Conservation (phyloP, 305 asterid genomes). For the Salvia sclarea region DNA sequence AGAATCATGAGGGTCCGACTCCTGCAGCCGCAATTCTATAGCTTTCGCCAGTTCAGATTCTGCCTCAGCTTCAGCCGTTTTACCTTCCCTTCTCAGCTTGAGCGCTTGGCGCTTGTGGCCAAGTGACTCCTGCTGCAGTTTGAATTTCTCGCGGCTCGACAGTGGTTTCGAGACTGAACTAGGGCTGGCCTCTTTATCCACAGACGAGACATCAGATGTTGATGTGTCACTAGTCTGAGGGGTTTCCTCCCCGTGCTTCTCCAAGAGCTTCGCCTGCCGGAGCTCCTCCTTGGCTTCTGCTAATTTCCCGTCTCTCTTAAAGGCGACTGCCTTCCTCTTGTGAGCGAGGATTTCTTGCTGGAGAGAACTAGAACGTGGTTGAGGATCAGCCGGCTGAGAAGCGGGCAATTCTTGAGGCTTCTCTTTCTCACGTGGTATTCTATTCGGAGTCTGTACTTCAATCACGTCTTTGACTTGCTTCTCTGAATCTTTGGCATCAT, state of each 20-base stretch:
- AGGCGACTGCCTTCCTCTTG: conserved; percentile 77
- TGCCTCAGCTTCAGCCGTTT: conserved; percentile 89
- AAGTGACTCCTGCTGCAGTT: conserved; percentile 90
- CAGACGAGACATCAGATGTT: conserved; percentile 43
- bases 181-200: conserved; percentile 58
- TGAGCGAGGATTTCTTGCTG: conserved; percentile 68
- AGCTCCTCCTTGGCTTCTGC: conserved; percentile 97
- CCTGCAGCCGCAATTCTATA: conserved; percentile 76
- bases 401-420: conserved; percentile 39
- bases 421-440: conserved; percentile 32
- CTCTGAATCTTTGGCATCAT: conserved; percentile 29
- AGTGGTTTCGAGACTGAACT: conserved; percentile 60
- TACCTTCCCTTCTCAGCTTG: conserved; percentile 93
- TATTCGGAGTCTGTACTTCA: conserved; percentile 41
- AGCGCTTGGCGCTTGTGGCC: conserved; percentile 89
- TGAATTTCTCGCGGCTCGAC: conserved; percentile 82
- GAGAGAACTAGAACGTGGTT: conserved; percentile 38
- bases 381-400: conserved; percentile 40
- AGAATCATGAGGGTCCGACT: conserved; percentile 44
- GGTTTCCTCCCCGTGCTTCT: conserved; percentile 52
- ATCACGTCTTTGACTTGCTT: conserved; percentile 34
- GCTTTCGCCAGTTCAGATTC: conserved; percentile 84
- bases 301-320: conserved; percentile 89
- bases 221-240: conserved; percentile 41
- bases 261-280: conserved; percentile 81